phyloP scores from a whole-genome alignment of 495 filamentous ascomycete species.

The Chlorociboria aeruginascens region DNA sequence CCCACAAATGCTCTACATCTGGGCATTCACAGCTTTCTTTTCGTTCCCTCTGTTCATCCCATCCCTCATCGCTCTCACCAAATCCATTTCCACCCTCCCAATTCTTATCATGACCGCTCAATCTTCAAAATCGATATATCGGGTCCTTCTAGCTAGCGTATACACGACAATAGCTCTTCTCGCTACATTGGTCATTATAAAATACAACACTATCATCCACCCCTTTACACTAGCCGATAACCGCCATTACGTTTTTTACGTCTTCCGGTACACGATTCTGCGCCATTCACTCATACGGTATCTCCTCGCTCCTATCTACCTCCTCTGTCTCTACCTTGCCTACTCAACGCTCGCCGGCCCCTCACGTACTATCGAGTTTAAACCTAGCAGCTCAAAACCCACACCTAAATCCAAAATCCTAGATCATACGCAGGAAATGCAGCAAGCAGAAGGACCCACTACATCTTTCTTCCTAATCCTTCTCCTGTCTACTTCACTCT shows the following conservation, averaged over 20 bases:
- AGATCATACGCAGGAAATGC: not conserved
- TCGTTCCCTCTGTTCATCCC: slow-evolving; percentile 65
- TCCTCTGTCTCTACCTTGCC: slow-evolving; percentile 50
- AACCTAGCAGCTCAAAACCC: not conserved
- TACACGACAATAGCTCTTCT: slow-evolving; percentile 20
- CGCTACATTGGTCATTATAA: slow-evolving; percentile 44
- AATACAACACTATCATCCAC: slow-evolving; percentile 85
- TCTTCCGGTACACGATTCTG: slow-evolving; percentile 74
- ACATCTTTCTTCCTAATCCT: slow-evolving; percentile 43
- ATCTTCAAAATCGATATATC: not conserved
- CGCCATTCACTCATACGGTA: slow-evolving; percentile 53
- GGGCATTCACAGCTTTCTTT: slow-evolving; percentile 81
- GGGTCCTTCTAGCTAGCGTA: slow-evolving; percentile 13
- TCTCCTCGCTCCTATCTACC: slow-evolving; percentile 49
- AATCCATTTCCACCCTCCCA: not conserved
- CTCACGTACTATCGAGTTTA: not conserved
- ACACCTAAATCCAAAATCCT: not conserved
- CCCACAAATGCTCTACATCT: slow-evolving; percentile 90
- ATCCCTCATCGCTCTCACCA: slow-evolving; percentile 23
- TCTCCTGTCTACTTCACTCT: slow-evolving; percentile 59
- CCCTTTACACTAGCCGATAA: slow-evolving; percentile 96
- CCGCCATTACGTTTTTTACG: slow-evolving; percentile 91
- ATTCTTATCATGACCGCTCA: not conserved
- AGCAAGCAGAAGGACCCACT: not conserved
- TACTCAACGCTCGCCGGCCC: slow-evolving; percentile 21